A percentile compares a stretch with the other conserved stretches of the same genome.
Evolutionary conservation across 2,329 filamentous ascomycete species (phyloP).

Genomic region (Trichoderma sp.): DNA sequence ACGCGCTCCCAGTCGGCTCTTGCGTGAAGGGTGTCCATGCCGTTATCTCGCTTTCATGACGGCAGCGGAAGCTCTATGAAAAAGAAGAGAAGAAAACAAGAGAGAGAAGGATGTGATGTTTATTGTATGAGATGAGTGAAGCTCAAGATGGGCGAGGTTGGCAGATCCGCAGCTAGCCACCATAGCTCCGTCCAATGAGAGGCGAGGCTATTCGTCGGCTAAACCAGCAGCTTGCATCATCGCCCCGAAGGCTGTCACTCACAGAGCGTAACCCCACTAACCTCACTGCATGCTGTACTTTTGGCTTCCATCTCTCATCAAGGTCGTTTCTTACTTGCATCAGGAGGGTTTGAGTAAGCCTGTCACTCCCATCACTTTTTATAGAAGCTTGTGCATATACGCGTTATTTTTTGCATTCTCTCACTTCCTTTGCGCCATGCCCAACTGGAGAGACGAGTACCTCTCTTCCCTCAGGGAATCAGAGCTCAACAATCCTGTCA

Average conservation of each 20-base stretch:
- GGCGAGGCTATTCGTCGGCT: conserved; percentile 42
- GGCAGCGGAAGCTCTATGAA: not conserved
- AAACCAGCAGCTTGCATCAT: conserved; percentile 28
- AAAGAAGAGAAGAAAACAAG: not conserved
- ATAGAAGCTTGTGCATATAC: not conserved
- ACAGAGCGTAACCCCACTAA: not conserved
- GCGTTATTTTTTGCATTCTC: not conserved
- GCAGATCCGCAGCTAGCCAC: conserved; percentile 15
- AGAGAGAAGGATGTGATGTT: too few species aligned
- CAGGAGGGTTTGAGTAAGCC: not conserved
- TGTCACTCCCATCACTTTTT: not conserved
- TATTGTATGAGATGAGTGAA: not conserved
- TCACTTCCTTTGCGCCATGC: conserved; percentile 44
- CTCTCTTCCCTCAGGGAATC: conserved; percentile 74
- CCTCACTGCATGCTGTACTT: not conserved
- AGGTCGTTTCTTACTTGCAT: not conserved
- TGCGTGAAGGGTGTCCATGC: conserved; percentile 63
- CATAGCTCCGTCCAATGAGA: conserved; percentile 24
- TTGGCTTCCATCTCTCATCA: not conserved
- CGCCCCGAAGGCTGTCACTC: conserved; percentile 10
- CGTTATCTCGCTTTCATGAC: conserved; percentile 39
- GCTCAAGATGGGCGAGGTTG: conserved; percentile 4
- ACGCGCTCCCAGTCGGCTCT: conserved; percentile 94
- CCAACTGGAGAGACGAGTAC: conserved; percentile 82
- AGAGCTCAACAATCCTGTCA: conserved; percentile 64